Base-by-base conservation (phyloP, 768 basidiomycete genomes). In the Phanerodontia chrysosporium region DNA sequence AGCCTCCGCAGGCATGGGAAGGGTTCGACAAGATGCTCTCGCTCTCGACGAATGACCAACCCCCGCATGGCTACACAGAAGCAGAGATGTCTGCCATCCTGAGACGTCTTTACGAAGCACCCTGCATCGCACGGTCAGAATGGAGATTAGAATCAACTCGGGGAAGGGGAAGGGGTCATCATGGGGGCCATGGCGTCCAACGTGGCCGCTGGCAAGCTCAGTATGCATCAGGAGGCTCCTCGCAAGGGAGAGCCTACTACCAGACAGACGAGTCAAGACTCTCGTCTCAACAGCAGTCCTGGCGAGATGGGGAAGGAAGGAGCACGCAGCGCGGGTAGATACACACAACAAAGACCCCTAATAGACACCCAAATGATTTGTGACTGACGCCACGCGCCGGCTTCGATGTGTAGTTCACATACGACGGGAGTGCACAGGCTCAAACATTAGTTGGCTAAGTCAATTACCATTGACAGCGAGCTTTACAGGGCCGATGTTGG, bases 21-120 rank as follows among this genome's bases (percentile, higher is more conserved):
- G 89, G 85, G 21, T 84, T 86, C 69, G 77, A 91, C 61, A 81
- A 82, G 49, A 80, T 90, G 64, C 59, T 77, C 25, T 61, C 66
- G 61, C 66, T 80, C 39, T 67, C 58, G 13, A 72, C 73, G 30
- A 67, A 69, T 53, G 73, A 80, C 59, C 71, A 74, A 51, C 72
- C 73, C 16, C 70, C 73, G 57, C 67, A 77, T 39, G 72, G 69
- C 55, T 89, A 87, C 71, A 74, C 80, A 55, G 76, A 69, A 42
- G 72, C 77, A 52, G 83, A 83, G 51, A 73, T 89, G 57, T 67
- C 75, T 62, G 72, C 73, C 55, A 79, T 87, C 62, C 74, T 89
- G 59, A 69, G 67, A 59, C 82, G 80, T 52, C 65, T 88, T 55
- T 78, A 74, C 54, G 74, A 76, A 62, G 78, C 83, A 28, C 63